phyloP scores from a whole-genome alignment of 106 monocot species.

The Xerophyta viscosa region DNA sequence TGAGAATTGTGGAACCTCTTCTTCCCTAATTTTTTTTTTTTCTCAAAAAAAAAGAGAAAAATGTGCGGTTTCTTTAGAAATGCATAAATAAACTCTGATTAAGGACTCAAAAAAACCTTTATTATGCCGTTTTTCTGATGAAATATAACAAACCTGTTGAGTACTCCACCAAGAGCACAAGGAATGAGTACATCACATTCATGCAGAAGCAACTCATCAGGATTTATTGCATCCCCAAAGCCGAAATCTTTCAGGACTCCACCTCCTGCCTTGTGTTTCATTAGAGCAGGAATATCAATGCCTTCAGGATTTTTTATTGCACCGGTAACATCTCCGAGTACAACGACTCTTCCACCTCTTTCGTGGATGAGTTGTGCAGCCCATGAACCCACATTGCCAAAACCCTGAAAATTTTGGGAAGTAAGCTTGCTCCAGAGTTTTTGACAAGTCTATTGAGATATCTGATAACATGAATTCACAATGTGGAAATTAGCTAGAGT shows the following conservation, averaged over 20 bases:
- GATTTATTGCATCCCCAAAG: conserved; percentile 39
- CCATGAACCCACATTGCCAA: conserved; percentile 96
- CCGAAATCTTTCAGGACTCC: conserved; percentile 61
- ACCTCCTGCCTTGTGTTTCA: conserved; percentile 47
- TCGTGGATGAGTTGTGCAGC: conserved; percentile 68
- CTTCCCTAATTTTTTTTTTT: too few relatives aligned
- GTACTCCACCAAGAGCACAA: conserved; percentile 80
- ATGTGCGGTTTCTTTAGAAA: too few relatives aligned
- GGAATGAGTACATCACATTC: conserved; percentile 92
- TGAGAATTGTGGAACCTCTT: too few relatives aligned
- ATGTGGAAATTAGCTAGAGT: too few relatives aligned
- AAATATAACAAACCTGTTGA: too few relatives aligned
- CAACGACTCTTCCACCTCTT: conserved; percentile 74
- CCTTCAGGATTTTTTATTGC: conserved; percentile 62
- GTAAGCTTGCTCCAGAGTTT: too few relatives aligned
- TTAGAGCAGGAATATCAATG: conserved; percentile 59
- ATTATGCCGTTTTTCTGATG: too few relatives aligned
- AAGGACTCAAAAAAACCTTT: too few relatives aligned
- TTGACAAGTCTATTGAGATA: neutral
- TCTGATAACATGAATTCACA: neutral
- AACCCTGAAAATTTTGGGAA: conserved; percentile 62
- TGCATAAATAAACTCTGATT: too few relatives aligned
- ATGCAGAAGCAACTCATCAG: conserved; percentile 54
- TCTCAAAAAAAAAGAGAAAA: too few relatives aligned
- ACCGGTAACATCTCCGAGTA: conserved; percentile 54